Percentiles rank a stretch among this genome's conserved stretches.
phyloP scores from a whole-genome alignment of 306 rosid genomes.

The Acacia crassicarpa region DNA sequence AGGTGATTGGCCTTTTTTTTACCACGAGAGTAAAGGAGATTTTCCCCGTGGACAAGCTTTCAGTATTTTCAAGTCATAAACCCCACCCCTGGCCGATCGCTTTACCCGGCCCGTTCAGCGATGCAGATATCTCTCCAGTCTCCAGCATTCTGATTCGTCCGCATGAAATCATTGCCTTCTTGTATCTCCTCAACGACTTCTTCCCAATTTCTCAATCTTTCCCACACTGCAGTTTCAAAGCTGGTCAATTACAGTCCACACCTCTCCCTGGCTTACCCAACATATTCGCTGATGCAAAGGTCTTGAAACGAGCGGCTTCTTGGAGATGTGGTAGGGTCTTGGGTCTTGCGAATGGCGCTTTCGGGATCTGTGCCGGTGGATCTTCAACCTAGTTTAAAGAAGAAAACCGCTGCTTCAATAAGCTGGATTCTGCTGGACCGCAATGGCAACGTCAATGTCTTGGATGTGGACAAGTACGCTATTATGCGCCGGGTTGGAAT shows the following conservation, averaged over 20 bases:
- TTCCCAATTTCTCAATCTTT: background rate
- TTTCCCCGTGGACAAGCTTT: background rate
- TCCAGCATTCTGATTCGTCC: slow-evolving; percentile 24
- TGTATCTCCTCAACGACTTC: slow-evolving; percentile 2
- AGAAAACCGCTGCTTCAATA: slow-evolving; percentile 57
- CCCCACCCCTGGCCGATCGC: slow-evolving; percentile 17
- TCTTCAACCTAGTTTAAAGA: slow-evolving; percentile 44
- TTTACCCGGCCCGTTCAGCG: slow-evolving; percentile 21
- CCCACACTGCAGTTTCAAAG: slow-evolving; percentile 3
- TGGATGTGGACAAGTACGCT: slow-evolving; percentile 77
- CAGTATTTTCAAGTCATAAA: background rate
- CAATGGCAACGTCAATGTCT: slow-evolving; percentile 42
- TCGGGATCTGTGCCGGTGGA: slow-evolving; percentile 30
- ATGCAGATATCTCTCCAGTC: background rate
- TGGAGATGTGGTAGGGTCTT: no score
- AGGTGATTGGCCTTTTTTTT: background rate
- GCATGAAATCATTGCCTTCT: slow-evolving; percentile 29
- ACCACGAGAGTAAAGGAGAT: background rate
- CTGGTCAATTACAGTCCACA: background rate
- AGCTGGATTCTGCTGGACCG: slow-evolving; percentile 73
- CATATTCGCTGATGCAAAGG: background rate
- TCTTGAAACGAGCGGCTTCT: no score
- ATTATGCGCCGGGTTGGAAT: slow-evolving; percentile 73
- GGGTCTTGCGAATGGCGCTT: slow-evolving; percentile 16
- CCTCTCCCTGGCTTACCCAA: background rate